Base-by-base conservation (phyloP, 2,329 filamentous ascomycete genomes). In the Fusarium sp. region DNA sequence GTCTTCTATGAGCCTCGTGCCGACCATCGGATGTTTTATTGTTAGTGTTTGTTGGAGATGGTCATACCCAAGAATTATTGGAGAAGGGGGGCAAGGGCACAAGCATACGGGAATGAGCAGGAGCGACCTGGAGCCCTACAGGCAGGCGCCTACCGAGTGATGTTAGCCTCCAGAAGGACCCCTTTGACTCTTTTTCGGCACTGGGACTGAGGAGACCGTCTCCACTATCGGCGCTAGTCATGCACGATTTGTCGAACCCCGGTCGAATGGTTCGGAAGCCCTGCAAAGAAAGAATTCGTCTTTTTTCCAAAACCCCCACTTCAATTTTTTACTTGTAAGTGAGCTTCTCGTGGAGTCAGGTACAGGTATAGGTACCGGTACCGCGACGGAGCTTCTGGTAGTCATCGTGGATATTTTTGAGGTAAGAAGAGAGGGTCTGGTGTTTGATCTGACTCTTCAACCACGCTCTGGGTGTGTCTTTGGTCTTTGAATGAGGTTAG, bases 211-310 rank as follows among this genome's bases (percentile, higher is more conserved):
- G 52, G 68, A 63, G 50, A 48, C 40, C 62, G 61, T 52, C 53
- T 38, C 72, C 71, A 71, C 61, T 39, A 63, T 65, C 33, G 48
- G 26, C 66, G 68, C 72, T 74, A 74, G 55, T 69, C 57, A 74
- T 74, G 72, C 72, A 74, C 72, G 71, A 74, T 74, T 72, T 74
- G 72, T 74, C 72, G 69, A 73, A 74, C 61, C 72, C 72, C 46
- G 51, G 72, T 72, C 67, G 22, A 34, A 61, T 63, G 63, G 58
- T 40, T 66, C 46, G 43, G 48, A 57, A 61, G 43, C 44, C 66
- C 53, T 40, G 46, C 53, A 40, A 52, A 52, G 40, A 52, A 26
- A 38, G 45, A 50, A 63, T 33, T 48, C 43, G 60, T 55, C 40
- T 34, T 67, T 58, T 39, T 45, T 53, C 28, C 10, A 11, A 31